phyloP scores from a whole-genome alignment of 495 filamentous ascomycete species.

The Penicillium angulare region DNA sequence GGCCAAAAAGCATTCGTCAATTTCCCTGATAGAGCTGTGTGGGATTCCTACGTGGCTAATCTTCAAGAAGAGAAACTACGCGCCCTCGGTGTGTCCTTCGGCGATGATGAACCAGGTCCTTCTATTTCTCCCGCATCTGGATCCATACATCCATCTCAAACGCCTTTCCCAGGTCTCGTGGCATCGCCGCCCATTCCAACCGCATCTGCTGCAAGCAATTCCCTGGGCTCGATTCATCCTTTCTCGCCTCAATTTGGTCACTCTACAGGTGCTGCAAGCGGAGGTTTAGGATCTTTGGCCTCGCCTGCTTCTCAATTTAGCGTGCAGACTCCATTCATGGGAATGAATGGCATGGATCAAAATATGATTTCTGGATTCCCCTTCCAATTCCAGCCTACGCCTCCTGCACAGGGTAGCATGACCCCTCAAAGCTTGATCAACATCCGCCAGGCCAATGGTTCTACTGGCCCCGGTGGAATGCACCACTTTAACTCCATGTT shows the following conservation, averaged over 20 bases:
- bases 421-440: conserved; percentile 47
- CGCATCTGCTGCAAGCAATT: conserved; percentile 45
- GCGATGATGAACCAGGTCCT: conserved; percentile 63
- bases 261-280: conserved; percentile 53
- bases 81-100: conserved; percentile 79
- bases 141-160: conserved; percentile 55
- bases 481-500: conserved; percentile 42
- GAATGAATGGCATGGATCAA: conserved; percentile 41
- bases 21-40: conserved; percentile 75
- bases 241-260: conserved; percentile 49
- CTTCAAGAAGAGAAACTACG: conserved; percentile 87
- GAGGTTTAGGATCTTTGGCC: conserved; percentile 56
- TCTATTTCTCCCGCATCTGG: conserved; percentile 75
- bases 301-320: conserved; percentile 54
- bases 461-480: conserved; percentile 31
- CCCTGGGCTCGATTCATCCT: conserved; percentile 32
- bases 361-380: conserved; percentile 37
- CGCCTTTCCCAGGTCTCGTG: conserved; percentile 58
- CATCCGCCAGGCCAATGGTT: conserved; percentile 32
- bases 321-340: conserved; percentile 43
- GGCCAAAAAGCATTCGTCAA: conserved; percentile 56
- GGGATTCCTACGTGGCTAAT: conserved; percentile 78
- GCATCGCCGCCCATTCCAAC: conserved; percentile 53
- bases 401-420: conserved; percentile 42
- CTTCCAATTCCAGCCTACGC: conserved; percentile 46